Conservation (phyloP, 2,329 filamentous ascomycete species). For the Capronia epimyces region DNA sequence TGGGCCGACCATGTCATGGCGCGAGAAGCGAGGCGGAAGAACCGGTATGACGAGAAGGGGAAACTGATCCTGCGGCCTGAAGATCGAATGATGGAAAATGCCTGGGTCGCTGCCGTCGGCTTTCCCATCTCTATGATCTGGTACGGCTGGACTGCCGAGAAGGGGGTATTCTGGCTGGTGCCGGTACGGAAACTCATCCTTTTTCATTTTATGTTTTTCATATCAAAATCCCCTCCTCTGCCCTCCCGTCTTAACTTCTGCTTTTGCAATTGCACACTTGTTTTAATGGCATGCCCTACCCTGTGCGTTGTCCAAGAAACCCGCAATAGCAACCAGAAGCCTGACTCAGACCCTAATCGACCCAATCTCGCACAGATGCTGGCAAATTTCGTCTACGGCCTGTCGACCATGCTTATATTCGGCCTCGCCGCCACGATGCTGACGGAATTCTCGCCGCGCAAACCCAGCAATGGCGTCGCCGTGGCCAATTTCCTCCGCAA, state of each 20-base stretch:
- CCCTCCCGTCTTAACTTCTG: no score
- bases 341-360: no score
- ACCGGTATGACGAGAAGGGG: constrained; percentile 61
- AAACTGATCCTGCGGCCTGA: constrained; percentile 66
- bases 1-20: constrained; percentile 82
- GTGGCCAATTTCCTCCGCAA: constrained; percentile 24
- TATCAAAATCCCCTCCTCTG: no score
- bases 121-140: constrained; percentile 66
- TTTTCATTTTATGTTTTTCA: no score
- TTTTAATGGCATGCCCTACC: no score
- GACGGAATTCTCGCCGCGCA: constrained; percentile 71
- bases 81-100: constrained; percentile 77
- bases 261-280: no score
- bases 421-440: constrained; percentile 70
- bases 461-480: constrained; percentile 66
- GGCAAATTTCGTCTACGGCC: constrained; percentile 66
- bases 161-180: constrained; percentile 59
- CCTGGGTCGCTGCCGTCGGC: constrained; percentile 65
- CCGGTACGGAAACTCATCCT: no score
- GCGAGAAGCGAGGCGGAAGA: constrained; percentile 64
- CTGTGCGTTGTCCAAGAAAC: no score
- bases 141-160: constrained; percentile 69
- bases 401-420: constrained; percentile 73
- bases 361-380: no score
- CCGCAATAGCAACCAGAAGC: no score